Evolutionary conservation across 2,329 filamentous ascomycete genomes (phyloP), one percentile per base, ranked within the genome.

Genomic region (Colletotrichum lupini): DNA sequence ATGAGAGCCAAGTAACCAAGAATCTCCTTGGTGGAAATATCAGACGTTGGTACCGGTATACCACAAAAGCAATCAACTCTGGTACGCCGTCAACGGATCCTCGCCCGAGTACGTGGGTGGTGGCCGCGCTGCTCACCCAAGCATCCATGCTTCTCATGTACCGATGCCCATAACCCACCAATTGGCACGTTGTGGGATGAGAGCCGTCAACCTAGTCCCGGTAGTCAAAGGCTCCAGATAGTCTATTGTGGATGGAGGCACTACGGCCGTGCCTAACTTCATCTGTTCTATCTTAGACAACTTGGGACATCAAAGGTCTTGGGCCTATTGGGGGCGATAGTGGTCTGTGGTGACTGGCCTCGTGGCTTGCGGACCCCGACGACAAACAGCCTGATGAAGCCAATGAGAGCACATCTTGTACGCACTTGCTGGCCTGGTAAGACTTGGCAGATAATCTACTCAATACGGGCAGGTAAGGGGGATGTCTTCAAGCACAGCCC

Each of bases 11-110:
- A 61, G 32, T 22, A 32, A 2, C 14, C 16, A 64, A 22, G 26
- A 71, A 66, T 73, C 46, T 73, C 71, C 71, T 73, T 73, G 71
- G 71, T 73, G 71, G 71, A 73, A 73, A 57, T 73, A 65, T 19
- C 71, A 42, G 8, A 42, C 19, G 64, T 19, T 32, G 52, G 6
- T 32, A 55, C 61, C 56, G 60, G 19, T 35, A 22, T 37, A 16
- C 19, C 19, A 35, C 55, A 60, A 46, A 60, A 52, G 42, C 32
- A 53, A 14, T 63, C 24, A 46, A 55, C 42, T 5, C 16, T 53
- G 22, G 22, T 19, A 26, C 32, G n/a, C 57, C 37, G 37, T 24
- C 22, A 42, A 56, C 32, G 60, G 67, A 8, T 49, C 5, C 35
- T 61, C 60, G 35, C 61, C 52, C 60, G 24, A 57, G 22, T 37